phyloP scores from a whole-genome alignment of 1,284 basidiomycete species.

The Chalciporus piperatoides region DNA sequence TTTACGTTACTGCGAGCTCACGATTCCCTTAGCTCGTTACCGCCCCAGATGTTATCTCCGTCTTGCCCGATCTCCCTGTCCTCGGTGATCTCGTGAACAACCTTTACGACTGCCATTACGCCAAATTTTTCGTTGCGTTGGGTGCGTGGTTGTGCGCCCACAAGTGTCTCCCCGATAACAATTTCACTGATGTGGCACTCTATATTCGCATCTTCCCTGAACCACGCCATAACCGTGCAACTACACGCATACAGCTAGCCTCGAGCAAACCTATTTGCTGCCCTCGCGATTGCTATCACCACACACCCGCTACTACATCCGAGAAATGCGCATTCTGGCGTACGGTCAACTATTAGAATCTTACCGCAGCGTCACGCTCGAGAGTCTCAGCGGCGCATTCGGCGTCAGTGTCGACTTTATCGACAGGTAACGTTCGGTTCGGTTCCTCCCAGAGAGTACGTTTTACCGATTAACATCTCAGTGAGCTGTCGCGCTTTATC shows the following conservation, averaged over 20 bases:
- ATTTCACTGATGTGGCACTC: constrained; percentile 13
- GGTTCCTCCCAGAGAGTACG: background rate
- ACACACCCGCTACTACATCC: constrained; percentile 88
- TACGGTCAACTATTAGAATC: constrained; percentile 91
- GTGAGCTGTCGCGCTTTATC: constrained; percentile 92
- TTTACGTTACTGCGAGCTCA: background rate
- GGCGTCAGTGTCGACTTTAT: constrained; percentile 89
- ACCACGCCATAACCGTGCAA: constrained; percentile 2
- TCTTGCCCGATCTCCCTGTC: constrained; percentile 70
- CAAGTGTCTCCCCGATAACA: background rate
- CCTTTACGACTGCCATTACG: constrained; percentile 92
- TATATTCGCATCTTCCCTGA: constrained; percentile 4
- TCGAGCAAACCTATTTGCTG: constrained; percentile 85
- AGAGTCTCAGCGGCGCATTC: constrained; percentile 84
- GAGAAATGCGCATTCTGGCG: constrained; percentile 89
- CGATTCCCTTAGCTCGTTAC: constrained; percentile 47
- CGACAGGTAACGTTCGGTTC: constrained; percentile 58
- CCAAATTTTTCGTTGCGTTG: constrained; percentile 89
- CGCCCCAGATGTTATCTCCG: constrained; percentile 47
- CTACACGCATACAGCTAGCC: constrained; percentile 56
- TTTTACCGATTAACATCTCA: constrained; percentile 31
- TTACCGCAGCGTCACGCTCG: constrained; percentile 87
- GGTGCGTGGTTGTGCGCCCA: constrained; percentile 48
- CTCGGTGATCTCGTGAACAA: constrained; percentile 69
- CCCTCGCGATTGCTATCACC: constrained; percentile 68